A percentile compares a stretch with the other conserved stretches of the same genome.
Conservation (phyloP, 129 eudicot species). For the Flaveria robusta region DNA sequence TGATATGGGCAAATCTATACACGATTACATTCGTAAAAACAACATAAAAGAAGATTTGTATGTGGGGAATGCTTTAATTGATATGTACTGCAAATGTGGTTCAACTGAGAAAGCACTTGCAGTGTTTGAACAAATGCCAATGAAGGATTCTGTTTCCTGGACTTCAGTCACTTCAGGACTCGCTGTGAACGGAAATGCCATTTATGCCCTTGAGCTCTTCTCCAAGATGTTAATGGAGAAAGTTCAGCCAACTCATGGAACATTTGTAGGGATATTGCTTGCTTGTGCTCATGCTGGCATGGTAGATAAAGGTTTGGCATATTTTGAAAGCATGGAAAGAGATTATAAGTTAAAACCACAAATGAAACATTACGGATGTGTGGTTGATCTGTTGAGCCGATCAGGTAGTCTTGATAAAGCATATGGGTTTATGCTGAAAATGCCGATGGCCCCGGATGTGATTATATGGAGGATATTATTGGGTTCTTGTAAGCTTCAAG, state of each 20-base stretch:
- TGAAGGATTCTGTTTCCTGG: conserved; percentile 65
- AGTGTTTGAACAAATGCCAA: conserved; percentile 53
- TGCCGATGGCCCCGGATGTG: conserved; percentile 56
- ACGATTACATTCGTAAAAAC: conserved; percentile 43
- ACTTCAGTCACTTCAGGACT: conserved; percentile 63
- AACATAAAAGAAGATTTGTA: conserved; percentile 44
- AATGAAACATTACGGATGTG: conserved; percentile 67
- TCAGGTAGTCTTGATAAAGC: conserved; percentile 10
- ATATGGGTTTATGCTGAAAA: conserved; percentile 48
- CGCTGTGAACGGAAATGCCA: conserved; percentile 58
- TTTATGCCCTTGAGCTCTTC: conserved; percentile 49
- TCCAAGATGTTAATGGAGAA: conserved; percentile 52
- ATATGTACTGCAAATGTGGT: conserved; percentile 75
- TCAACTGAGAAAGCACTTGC: conserved; percentile 46
- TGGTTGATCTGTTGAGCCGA: conserved; percentile 10
- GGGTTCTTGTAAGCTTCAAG: conserved; percentile 64
- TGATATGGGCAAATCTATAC: conserved; percentile 57
- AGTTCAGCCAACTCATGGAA: conserved; percentile 54
- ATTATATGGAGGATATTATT: conserved; percentile 64
- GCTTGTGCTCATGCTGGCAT: conserved; percentile 70
- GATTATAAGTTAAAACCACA: conserved; percentile 53
- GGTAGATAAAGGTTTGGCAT: conserved; percentile 62
- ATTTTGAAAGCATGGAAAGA: conserved; percentile 58
- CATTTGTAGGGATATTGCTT: conserved; percentile 53
- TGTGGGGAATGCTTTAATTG: conserved; percentile 57